These are phyloP conservation scores for Xylariaceae sp. DNA, from an alignment of 2,329 filamentous ascomycete genomes.

Conservation along the genomic window DNA sequence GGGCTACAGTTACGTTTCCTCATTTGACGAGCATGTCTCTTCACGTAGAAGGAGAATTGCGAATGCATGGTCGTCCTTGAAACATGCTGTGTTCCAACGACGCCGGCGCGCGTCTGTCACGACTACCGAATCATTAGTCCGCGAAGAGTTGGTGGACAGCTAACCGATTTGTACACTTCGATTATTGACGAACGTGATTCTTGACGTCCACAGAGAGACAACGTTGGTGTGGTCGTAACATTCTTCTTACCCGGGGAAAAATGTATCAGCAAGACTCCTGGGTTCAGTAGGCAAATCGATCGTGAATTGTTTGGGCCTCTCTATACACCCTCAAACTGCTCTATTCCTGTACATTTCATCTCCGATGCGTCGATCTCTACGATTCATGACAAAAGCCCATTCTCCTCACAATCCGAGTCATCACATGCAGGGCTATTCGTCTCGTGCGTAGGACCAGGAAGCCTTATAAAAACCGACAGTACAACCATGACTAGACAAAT, in stretches of 20 bases:
- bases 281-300: too few species aligned
- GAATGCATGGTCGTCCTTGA: constrained; percentile 6
- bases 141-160: background rate
- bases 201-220: too few species aligned
- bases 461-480: constrained; percentile 21
- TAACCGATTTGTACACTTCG: background rate
- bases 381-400: too few species aligned
- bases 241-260: too few species aligned
- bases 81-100: constrained; percentile 4
- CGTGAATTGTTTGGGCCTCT: too few species aligned
- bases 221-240: too few species aligned
- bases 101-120: constrained; percentile 4
- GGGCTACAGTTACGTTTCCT: background rate
- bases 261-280: too few species aligned
- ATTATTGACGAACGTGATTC: background rate
- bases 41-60: constrained; percentile 4
- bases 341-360: too few species aligned
- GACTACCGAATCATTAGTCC: background rate
- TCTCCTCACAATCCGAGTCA: too few species aligned
- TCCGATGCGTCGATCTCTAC: too few species aligned
- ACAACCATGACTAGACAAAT: constrained; percentile 23
- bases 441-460: constrained; percentile 2
- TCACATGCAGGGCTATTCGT: too few species aligned
- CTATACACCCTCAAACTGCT: too few species aligned
- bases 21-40: background rate